Base-by-base conservation (phyloP, 345 rosid species). In the Bruguiera gymnorhiza region DNA sequence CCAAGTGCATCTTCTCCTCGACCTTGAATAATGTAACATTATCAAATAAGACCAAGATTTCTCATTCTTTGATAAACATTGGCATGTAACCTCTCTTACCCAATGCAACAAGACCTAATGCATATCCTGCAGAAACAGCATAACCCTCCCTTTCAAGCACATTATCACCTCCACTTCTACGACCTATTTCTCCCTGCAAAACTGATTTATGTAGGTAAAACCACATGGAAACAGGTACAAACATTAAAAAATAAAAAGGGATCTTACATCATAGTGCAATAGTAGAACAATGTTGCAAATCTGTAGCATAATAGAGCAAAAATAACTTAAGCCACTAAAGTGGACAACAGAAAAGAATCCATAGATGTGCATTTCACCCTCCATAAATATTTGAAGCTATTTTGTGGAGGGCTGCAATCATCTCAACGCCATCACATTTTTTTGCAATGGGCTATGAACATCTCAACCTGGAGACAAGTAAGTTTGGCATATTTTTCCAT, bases 111-210 rank as follows among this genome's bases (percentile, higher is more conserved):
- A 94, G 97, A 81, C 99, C 99, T 79, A 94, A 74, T 53, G 99
- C 74, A 82, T 91, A 89, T 75, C 99, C 99, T n/a, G 99, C 97
- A 81, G 99, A 87, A 76, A 89, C 93, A 76, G 96, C 97, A 88
- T 94, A 88, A 51, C 97, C 99, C 84, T 94, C 99, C 84, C 99
- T 88, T 82, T 94, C 99, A 82, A 91, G 99, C 60, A 92, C 99
- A 76, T 94, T 94, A 78, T 94, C 99, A 70, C 99, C 99, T 65
- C 90, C 89, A 82, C 97, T 91, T 88, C 99, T 82, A 71, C 93
- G 97, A 46, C 97, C 96, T 72, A 94, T 89, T 86, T 94, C 99
- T 80, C 84, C 89, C 98, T 94, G 85, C n/a, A 66, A 72, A 56
- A 32, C 15, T 53, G 26, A 36, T n/a, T 63, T 37, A 68, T 39